These are phyloP conservation scores for Zygoascus hellenicus DNA, from an alignment of 1,139 yeast species.

Conservation along the genomic window DNA sequence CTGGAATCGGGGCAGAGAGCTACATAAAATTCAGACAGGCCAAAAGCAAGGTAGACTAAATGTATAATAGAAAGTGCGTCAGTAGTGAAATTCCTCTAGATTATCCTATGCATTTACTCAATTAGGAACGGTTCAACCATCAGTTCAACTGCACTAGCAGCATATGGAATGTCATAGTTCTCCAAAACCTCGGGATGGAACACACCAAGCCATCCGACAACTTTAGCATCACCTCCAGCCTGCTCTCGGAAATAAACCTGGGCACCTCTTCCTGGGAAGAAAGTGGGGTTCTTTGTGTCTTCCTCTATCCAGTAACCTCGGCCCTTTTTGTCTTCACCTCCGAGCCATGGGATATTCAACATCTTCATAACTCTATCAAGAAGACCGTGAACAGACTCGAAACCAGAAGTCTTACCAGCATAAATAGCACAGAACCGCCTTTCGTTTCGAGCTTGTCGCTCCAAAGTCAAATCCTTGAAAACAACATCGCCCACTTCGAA, in stretches of 20 bases:
- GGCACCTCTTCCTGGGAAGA: constrained; percentile 98
- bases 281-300: constrained; percentile 47
- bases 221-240: constrained; percentile 35
- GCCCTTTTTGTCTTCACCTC: constrained; percentile 43
- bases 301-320: constrained; percentile 57
- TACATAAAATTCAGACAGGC: constrained; percentile 34
- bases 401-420: constrained; percentile 93
- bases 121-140: constrained; percentile 52
- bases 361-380: constrained; percentile 95
- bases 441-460: constrained; percentile 87
- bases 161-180: constrained; percentile 81
- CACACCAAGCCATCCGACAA: constrained; percentile 84
- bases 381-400: constrained; percentile 90
- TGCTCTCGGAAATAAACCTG: constrained; percentile 65
- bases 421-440: constrained; percentile 93
- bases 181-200: constrained; percentile 91
- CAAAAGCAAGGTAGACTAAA: background rate
- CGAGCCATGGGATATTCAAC: constrained; percentile 81
- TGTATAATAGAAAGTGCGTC: background rate
- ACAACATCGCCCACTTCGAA: constrained; percentile 96
- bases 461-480: constrained; percentile 69
- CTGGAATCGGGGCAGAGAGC: constrained; percentile 73
- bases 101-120: constrained; percentile 7
- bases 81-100: background rate
- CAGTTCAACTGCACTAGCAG: constrained; percentile 84